Percentiles rank a stretch among this genome's conserved stretches.
phyloP scores from a whole-genome alignment of 306 rosid genomes.

The Cicer judaicum region DNA sequence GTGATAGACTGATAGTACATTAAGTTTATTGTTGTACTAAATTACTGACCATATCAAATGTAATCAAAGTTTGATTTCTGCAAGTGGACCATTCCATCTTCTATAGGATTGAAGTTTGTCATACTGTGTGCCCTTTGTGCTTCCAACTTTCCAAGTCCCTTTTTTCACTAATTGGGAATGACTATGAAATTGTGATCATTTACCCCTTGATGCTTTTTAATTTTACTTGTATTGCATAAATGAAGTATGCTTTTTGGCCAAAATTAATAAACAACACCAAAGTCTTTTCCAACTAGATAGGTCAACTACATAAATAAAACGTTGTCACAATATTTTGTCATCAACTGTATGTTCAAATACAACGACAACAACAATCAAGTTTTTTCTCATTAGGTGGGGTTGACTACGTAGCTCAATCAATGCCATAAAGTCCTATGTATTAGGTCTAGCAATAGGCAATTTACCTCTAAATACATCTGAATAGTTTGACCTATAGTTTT shows the following conservation, averaged over 20 bases:
- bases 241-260: not conserved
- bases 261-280: not conserved
- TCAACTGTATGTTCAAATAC: not conserved
- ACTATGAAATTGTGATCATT: conserved; percentile 24
- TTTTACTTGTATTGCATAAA: not conserved
- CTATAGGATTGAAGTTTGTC: conserved; percentile 27
- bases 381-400: not conserved
- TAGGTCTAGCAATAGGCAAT: not conserved
- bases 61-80: conserved; percentile 10
- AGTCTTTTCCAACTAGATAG: not conserved
- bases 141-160: conserved; percentile 35
- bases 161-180: conserved; percentile 27
- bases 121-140: not conserved
- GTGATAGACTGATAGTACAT: too few relatives aligned
- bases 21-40: conserved; percentile 13
- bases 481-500: conserved; percentile 3
- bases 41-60: conserved; percentile 34
- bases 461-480: not conserved
- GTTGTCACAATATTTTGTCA: not conserved
- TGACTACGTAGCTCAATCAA: not conserved
- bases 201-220: conserved; percentile 18
- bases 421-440: not conserved
- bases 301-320: not conserved
- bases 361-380: not conserved
- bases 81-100: conserved; percentile 1